Conservation (phyloP, 495 filamentous ascomycete genomes). For the Talaromyces thailandensis region DNA sequence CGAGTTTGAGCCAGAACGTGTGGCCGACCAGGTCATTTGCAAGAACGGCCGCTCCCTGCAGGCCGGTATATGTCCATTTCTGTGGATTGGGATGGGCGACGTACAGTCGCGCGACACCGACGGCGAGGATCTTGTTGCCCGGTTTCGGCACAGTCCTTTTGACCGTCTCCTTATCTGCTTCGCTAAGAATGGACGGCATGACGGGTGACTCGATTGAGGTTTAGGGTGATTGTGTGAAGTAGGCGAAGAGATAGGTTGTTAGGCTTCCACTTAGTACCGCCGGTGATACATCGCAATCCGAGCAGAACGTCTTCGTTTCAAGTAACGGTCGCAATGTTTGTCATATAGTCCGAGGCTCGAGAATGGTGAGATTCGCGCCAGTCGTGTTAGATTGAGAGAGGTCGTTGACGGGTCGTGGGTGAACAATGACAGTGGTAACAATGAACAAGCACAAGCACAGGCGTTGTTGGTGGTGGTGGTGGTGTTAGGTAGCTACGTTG, state of each 20-base stretch:
- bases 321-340: neutral
- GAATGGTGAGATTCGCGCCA: neutral
- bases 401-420: neutral
- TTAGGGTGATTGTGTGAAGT: neutral
- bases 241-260: neutral
- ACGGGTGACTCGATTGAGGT: slow-evolving; percentile 10
- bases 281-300: slow-evolving; percentile 2
- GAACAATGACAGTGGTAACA: neutral
- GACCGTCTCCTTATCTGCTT: slow-evolving; percentile 88
- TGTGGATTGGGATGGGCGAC: slow-evolving; percentile 79
- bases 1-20: slow-evolving; percentile 94
- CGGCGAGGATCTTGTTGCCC: slow-evolving; percentile 90
- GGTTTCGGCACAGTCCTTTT: slow-evolving; percentile 84
- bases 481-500: neutral
- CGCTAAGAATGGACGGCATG: slow-evolving; percentile 84
- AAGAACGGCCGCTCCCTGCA: slow-evolving; percentile 89
- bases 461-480: neutral
- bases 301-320: neutral
- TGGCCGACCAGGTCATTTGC: slow-evolving; percentile 90
- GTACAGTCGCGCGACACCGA: slow-evolving; percentile 89
- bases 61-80: slow-evolving; percentile 88
- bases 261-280: slow-evolving; percentile 6
- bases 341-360: neutral
- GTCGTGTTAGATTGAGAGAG: neutral
- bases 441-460: neutral